Evolutionary conservation across 1,139 yeast species (phyloP).

Genomic region (Zygotorulaspora mrakii): DNA sequence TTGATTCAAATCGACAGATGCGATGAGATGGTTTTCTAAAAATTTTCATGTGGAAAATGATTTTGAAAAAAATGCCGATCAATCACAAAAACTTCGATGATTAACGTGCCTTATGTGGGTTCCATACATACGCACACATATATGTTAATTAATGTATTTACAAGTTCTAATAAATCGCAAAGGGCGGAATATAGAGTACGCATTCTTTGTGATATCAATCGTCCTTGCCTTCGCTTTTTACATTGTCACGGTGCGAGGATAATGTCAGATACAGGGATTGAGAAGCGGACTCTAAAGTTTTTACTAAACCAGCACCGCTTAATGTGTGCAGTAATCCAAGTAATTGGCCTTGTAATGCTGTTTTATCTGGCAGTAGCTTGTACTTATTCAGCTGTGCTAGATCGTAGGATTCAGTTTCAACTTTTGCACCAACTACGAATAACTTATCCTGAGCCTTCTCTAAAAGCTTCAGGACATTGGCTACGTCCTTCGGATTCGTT

Average conservation of each 20-base stretch:
- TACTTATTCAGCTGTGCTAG: conserved; percentile 54
- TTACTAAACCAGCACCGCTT: conserved; percentile 87
- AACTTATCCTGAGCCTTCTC: conserved; percentile 66
- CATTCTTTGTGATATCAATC: conserved; percentile 6
- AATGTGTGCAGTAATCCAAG: conserved; percentile 78
- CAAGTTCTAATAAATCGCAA: background rate
- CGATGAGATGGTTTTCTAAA: conserved; percentile 17
- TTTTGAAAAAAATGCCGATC: too few relatives aligned
- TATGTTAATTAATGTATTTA: too few relatives aligned
- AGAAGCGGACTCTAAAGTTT: conserved; percentile 68
- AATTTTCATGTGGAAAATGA: background rate
- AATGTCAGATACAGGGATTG: conserved; percentile 69
- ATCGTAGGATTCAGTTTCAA: conserved; percentile 59
- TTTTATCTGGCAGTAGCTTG: conserved; percentile 69
- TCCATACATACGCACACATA: too few relatives aligned
- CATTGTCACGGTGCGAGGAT: conserved; percentile 48
- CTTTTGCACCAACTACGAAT: conserved; percentile 78
- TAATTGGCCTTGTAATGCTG: conserved; percentile 72
- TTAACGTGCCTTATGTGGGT: too few relatives aligned
- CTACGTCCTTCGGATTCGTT: conserved; percentile 67
- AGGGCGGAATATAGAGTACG: conserved; percentile 2
- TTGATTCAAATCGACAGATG: conserved; percentile 10
- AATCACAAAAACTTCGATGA: too few relatives aligned
- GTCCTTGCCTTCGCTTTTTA: conserved; percentile 20
- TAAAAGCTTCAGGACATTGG: conserved; percentile 56